Base-by-base conservation (phyloP, 2,329 filamentous ascomycete species). In the Talaromyces sp. region DNA sequence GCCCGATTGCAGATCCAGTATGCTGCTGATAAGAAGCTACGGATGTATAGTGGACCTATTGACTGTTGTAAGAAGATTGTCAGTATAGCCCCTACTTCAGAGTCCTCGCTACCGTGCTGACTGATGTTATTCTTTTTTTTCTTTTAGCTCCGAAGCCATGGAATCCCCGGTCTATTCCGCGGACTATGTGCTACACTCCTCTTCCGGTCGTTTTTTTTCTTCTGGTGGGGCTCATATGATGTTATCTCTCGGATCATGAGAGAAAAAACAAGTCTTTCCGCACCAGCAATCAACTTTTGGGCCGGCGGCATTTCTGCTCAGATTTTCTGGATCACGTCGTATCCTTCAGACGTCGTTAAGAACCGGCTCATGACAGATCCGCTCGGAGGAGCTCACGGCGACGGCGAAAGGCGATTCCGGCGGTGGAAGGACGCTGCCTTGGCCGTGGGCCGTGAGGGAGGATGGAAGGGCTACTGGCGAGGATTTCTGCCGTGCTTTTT, bases 161-260 rank as follows among this genome's bases (percentile, higher is more conserved):
- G 95, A 52, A 69, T 97, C 2, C 72, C 76, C 24, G 95, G 93
- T 38, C 75, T 99, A 8, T 99, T 93, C 75, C 92, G 91, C 71
- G 95, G 95, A 0, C 82, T 99, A 13, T 80, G 77, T 41, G 90
- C 95, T 1, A 98, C 95, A 0, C 80, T 98, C 55, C 76, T 98
- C 54, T 98, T 98, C 79, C 85, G 95, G 19, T 86, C 87, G 14
- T 96, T 93, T 78, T 99, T 99, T 82, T 97, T 96, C 82, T 95
- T 89, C 80, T 98, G 93, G 93, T 99, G 95, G 95, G 87, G 88
- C n/a, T 89, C 87, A 62, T 99, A 99, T 79, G 93, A 97, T 69
- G 68, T 96, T 31, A 83, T 98, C 67, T 90, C 90, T 5, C 82
- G 85, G 24, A 77, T 82, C 62, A 79, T 98, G 71, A 80, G 84